Evolutionary conservation across 75 land plant species (phyloP), one percentile per base, ranked within the genome.

Genomic region (Sequoiadendron giganteum): DNA sequence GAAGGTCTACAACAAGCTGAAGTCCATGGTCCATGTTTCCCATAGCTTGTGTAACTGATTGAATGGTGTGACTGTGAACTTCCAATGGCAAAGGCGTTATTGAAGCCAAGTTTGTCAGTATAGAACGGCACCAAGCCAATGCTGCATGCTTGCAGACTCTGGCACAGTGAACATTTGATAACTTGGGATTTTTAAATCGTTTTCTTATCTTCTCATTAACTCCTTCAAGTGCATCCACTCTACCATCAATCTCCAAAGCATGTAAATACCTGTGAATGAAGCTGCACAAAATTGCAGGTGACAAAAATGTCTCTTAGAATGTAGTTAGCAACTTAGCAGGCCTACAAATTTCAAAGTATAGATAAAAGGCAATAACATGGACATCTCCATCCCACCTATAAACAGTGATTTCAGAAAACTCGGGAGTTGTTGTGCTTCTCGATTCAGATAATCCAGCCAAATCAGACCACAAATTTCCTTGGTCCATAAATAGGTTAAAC

Each of bases 131-230:
- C 98, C 98, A 98, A 73, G 99, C 96, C 61, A 94, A 61, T 34
- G 96, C 94, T 78, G 99, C 99, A 93, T 98, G 99, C 92, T 92
- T 93, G 90, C 94, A 98, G 47, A 98, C 92, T 89, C 90, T 95
- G 40, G 95, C 94, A 89, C 90, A 94, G 87, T 88, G 91, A 86
- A 86, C 90, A 68, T 91, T 95, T 21, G 96, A 89, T 83, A 98
- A 90, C 86, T 97, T 98, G 38, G 96, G 95, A 88, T 92, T 96
- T 88, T 98, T 98, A 86, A 97, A 97, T 42, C 99, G 97, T 93
- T 96, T 98, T 43, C 98, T 89, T 48, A 98, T 93, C 86, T 92
- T 97, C 92, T 98, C 99, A 90, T 96, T 97, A 73, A 96, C 93
- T 87, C 81, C 91, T 94, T 98, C 99, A 38, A 98, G 94, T 1